Evolutionary conservation across 225 moss, liverwort and hornwort species (phyloP).

Genomic region (Rhytidiadelphus loreus): DNA sequence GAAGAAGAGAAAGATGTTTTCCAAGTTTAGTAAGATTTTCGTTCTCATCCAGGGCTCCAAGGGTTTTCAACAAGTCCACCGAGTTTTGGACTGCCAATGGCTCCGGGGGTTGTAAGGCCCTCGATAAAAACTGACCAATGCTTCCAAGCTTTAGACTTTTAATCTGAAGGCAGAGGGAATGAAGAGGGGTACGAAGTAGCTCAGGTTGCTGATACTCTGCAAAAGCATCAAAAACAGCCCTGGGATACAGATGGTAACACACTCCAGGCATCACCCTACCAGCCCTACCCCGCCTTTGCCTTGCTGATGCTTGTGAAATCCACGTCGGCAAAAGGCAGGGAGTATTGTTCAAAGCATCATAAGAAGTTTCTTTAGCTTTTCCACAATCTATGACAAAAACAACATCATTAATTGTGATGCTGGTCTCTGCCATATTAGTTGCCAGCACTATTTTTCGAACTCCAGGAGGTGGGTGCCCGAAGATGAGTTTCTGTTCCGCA

Average conservation of each 20-base stretch:
- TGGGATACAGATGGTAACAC: conserved; percentile 85
- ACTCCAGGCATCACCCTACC: conserved; percentile 93
- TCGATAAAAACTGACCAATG: conserved; percentile 71
- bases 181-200: conserved; percentile 90
- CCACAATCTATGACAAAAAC: conserved; percentile 96
- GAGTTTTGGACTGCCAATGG: conserved; percentile 81
- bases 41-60: conserved; percentile 79
- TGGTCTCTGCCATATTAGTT: conserved; percentile 99
- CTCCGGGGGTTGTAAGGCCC: conserved; percentile 91
- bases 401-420: conserved; percentile 92
- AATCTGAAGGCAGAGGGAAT: conserved; percentile 92
- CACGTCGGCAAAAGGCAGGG: conserved; percentile 89
- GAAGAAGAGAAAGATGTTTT: conserved; percentile 75
- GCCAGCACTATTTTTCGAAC: conserved; percentile 93
- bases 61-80: conserved; percentile 79
- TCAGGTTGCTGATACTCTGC: conserved; percentile 93
- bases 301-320: conserved; percentile 95
- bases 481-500: conserved; percentile 86
- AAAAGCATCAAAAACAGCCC: conserved; percentile 75
- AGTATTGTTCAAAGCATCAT: conserved; percentile 96
- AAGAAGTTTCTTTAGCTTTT: conserved; percentile 98
- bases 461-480: conserved; percentile 65
- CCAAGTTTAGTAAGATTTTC: conserved; percentile 87
- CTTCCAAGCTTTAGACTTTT: conserved; percentile 89
- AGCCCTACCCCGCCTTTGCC: conserved; percentile 92